Evolutionary conservation across 371 early-diverging fungal species (phyloP).

Genomic region (Lichtheimia ramosa): DNA sequence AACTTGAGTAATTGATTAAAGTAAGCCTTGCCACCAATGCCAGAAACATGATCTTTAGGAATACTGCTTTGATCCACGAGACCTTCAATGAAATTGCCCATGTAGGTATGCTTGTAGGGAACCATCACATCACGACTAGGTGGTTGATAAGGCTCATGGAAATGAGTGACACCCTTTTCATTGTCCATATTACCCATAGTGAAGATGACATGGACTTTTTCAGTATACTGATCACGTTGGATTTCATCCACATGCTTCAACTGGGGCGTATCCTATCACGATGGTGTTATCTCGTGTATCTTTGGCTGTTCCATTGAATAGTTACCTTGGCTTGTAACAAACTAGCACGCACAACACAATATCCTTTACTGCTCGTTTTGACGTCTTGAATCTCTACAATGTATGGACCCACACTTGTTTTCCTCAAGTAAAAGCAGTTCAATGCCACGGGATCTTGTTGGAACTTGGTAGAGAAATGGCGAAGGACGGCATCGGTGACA

Average conservation of each 20-base stretch:
- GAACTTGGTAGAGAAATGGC: constrained; percentile 22
- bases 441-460: constrained; percentile 45
- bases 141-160: constrained; percentile 18
- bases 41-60: neutral
- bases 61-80: constrained; percentile 8
- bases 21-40: constrained; percentile 28
- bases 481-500: constrained; percentile 31
- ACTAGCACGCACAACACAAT: constrained; percentile 30
- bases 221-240: constrained; percentile 20
- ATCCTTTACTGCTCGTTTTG: constrained; percentile 42
- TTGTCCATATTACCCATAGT: constrained; percentile 47
- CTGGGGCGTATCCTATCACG: neutral
- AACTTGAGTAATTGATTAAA: constrained; percentile 31
- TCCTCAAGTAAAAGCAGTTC: constrained; percentile 43
- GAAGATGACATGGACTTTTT: constrained; percentile 32
- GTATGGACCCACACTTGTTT: constrained; percentile 26
- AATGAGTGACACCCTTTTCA: constrained; percentile 32
- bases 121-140: constrained; percentile 19
- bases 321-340: constrained; percentile 31
- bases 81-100: constrained; percentile 25
- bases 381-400: constrained; percentile 36
- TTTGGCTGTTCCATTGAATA: too few species aligned
- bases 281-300: neutral
- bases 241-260: constrained; percentile 17
- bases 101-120: constrained; percentile 27